Conservation (phyloP, 805 yeast genomes). For the Jamesozyma piceae region DNA sequence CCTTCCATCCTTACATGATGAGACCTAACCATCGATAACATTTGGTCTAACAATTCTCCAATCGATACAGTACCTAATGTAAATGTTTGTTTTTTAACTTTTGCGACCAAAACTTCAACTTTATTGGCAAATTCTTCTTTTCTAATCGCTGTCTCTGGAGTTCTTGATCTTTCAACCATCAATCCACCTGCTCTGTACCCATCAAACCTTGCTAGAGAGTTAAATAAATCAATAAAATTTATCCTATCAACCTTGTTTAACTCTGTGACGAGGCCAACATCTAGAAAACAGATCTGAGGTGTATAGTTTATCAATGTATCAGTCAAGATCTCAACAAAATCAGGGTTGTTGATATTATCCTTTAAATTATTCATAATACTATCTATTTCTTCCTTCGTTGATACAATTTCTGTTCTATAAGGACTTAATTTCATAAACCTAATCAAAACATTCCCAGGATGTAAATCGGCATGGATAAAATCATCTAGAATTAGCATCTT, state of each 20-base stretch:
- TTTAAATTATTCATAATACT: neutral
- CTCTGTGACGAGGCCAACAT: conserved; percentile 90
- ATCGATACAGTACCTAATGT: conserved; percentile 86
- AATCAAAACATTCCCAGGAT: conserved; percentile 89
- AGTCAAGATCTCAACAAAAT: conserved; percentile 36
- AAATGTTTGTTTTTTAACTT: conserved; percentile 80
- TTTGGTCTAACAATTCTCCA: conserved; percentile 81
- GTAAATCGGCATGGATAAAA: conserved; percentile 92
- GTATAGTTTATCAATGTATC: conserved; percentile 50
- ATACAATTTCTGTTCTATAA: conserved; percentile 17
- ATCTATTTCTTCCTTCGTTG: neutral
- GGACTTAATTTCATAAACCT: conserved; percentile 47
- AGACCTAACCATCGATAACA: conserved; percentile 79
- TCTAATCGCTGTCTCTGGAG: conserved; percentile 86
- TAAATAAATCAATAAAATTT: conserved; percentile 83
- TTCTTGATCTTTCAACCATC: conserved; percentile 89
- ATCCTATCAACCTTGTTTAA: conserved; percentile 65
- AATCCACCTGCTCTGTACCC: conserved; percentile 92
- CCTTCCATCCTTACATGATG: conserved; percentile 98
- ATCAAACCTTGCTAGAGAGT: conserved; percentile 81
- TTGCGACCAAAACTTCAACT: conserved; percentile 72
- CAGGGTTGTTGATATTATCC: conserved; percentile 4
- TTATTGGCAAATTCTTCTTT: conserved; percentile 78
- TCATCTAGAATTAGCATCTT: conserved; percentile 90
- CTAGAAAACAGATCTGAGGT: conserved; percentile 85